Evolutionary conservation across 2,329 filamentous ascomycete genomes (phyloP).

Genomic region (Scopulariopsis brevicaulis): DNA sequence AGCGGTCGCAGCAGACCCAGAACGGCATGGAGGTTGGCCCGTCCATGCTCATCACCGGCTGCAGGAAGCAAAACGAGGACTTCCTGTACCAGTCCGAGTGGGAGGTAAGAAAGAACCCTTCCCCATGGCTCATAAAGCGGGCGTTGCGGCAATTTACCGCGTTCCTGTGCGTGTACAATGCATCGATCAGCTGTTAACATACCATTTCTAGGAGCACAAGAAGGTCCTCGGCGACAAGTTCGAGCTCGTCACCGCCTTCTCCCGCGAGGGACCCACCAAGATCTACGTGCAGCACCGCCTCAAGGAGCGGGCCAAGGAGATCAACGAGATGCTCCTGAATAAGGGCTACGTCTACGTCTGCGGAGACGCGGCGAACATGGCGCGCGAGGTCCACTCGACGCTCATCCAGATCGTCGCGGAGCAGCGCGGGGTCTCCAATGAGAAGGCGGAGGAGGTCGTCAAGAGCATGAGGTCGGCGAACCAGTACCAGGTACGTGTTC

Average conservation of each 20-base stretch:
- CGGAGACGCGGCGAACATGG: slow-evolving; percentile 96
- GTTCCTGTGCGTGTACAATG: neutral
- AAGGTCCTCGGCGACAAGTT: slow-evolving; percentile 78
- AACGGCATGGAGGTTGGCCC: slow-evolving; percentile 74
- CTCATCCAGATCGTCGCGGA: slow-evolving; percentile 78
- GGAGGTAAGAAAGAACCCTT: slow-evolving; percentile 52
- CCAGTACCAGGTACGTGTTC: slow-evolving; percentile 72
- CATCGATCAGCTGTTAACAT: neutral
- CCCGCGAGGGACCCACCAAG: slow-evolving; percentile 76
- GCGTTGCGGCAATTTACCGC: too few species aligned
- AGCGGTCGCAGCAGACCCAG: slow-evolving; percentile 73
- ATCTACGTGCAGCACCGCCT: slow-evolving; percentile 95
- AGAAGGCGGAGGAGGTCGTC: slow-evolving; percentile 90
- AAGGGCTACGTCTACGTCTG: slow-evolving; percentile 97
- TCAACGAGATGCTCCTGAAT: slow-evolving; percentile 76
- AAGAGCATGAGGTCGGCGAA: slow-evolving; percentile 93
- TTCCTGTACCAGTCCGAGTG: slow-evolving; percentile 89
- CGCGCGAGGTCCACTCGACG: slow-evolving; percentile 81
- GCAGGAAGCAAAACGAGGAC: slow-evolving; percentile 77
- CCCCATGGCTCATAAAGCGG: too few species aligned
- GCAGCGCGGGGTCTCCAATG: slow-evolving; percentile 68
- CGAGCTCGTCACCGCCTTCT: slow-evolving; percentile 87
- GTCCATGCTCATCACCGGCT: slow-evolving; percentile 90
- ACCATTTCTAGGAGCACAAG: slow-evolving; percentile 58
- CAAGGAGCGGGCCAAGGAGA: slow-evolving; percentile 68